Base-by-base conservation (phyloP, 1,284 basidiomycete species). In the Leccinum fallax region DNA sequence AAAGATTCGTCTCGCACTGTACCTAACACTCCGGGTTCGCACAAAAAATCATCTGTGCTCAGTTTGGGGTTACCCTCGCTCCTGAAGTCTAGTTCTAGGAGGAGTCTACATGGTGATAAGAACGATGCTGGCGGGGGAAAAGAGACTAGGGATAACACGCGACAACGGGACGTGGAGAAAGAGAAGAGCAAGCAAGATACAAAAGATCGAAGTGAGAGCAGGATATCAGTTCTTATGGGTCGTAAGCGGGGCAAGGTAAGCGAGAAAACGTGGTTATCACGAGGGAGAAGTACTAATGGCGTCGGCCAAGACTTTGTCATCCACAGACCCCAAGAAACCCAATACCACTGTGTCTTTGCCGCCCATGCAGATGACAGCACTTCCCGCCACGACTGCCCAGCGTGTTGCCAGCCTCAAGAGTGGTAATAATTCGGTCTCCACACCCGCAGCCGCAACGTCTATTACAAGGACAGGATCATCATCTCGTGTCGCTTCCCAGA, bases 171-270 rank as follows among this genome's bases (percentile, higher is more conserved):
- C 57, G 75, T 74, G 21, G 81, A 82, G 53, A 88, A 85, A 71
- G 86, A 88, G 68, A 85, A 80, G 71, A 76, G 78, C 67, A 90
- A 88, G 78, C 90, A 90, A 69, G 90, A 93, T 60, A 84, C 90
- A 62, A 93, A 92, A 76, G 90, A 93, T 71, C 81, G 90, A 52
- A 90, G 90, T 65, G 90, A 94, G 76, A 92, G 92, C 72, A 83
- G 92, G 71, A 93, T 94, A 68, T 93, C 92, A 8, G 90, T 90
- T 34, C 81, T 97, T 69, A 94, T 95, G 81, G 92, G 93, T 34
- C 82, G 95, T 69, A 95, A 91, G 73, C 82, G 96, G 61, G 95
- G 96, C 76, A 97, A 97, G 87, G 95, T 96, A 72, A 73, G 79
- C 70, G 56, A 40, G 59, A 56, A 64, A 64, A 63, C 56, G 62